phyloP scores from a whole-genome alignment of 1,139 yeast species.

The Lodderomyces orthopsilosis region DNA sequence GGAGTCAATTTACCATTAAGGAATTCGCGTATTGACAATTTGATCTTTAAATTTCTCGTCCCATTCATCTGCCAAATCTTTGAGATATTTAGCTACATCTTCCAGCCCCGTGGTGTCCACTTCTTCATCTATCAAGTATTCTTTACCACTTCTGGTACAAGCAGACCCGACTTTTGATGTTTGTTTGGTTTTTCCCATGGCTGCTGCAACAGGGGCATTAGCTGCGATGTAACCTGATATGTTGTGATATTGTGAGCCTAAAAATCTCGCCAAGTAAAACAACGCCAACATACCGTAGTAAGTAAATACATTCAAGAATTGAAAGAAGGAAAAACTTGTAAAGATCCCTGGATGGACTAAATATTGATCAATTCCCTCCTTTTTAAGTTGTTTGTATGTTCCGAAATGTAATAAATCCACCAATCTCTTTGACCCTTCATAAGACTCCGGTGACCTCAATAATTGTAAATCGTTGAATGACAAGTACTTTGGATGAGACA shows the following conservation, averaged over 20 bases:
- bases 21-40: constrained; percentile 47
- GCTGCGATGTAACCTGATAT: constrained; percentile 89
- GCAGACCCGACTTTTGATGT: constrained; percentile 74
- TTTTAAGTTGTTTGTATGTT: constrained; percentile 49
- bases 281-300: constrained; percentile 81
- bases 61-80: constrained; percentile 58
- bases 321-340: constrained; percentile 75
- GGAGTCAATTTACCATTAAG: constrained; percentile 11
- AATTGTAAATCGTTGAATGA: constrained; percentile 75
- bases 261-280: constrained; percentile 77
- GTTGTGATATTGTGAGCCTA: constrained; percentile 87
- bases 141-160: constrained; percentile 59
- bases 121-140: constrained; percentile 52
- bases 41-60: constrained; percentile 61
- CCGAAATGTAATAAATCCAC: constrained; percentile 82
- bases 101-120: constrained; percentile 63
- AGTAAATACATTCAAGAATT: constrained; percentile 72
- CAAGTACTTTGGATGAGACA: constrained; percentile 69
- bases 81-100: constrained; percentile 62
- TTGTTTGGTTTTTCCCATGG: constrained; percentile 42
- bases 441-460: constrained; percentile 60
- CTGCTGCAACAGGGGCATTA: constrained; percentile 61
- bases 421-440: constrained; percentile 89
- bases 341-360: constrained; percentile 94
- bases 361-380: constrained; percentile 62